Percentiles rank a stretch among this genome's conserved stretches.
phyloP scores from a whole-genome alignment of 805 yeast genomes.

The Yarrowia yakushimensis region DNA sequence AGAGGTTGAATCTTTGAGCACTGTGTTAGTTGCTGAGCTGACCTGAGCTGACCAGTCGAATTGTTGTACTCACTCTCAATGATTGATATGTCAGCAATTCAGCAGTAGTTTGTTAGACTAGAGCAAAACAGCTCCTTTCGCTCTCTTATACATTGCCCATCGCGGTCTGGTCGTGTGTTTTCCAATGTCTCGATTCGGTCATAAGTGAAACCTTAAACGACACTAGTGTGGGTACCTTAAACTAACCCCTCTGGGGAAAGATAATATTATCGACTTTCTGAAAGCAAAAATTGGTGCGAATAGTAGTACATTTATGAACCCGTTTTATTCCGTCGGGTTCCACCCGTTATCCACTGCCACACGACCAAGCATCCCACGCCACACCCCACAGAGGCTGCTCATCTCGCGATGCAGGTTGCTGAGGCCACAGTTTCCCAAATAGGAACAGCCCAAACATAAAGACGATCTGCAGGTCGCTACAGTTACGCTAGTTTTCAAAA shows the following conservation, averaged over 20 bases:
- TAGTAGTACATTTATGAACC: no score
- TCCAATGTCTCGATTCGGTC: slow-evolving; percentile 14
- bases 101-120: background rate
- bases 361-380: background rate
- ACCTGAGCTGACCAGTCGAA: background rate
- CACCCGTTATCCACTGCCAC: no score
- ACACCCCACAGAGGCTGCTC: background rate
- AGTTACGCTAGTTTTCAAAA: background rate
- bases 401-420: background rate
- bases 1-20: slow-evolving; percentile 17
- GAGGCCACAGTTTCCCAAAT: background rate
- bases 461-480: background rate
- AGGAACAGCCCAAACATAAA: background rate
- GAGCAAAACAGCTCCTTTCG: background rate
- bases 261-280: background rate
- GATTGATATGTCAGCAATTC: slow-evolving; percentile 2
- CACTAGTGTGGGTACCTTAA: background rate
- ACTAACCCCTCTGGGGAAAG: background rate
- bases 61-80: slow-evolving; percentile 15
- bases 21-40: slow-evolving; percentile 20
- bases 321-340: no score
- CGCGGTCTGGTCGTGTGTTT: background rate
- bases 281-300: background rate
- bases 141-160: slow-evolving; percentile 8
- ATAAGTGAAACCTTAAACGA: background rate